phyloP scores from a whole-genome alignment of 345 rosid genomes.

The Ceriops zippeliana region DNA sequence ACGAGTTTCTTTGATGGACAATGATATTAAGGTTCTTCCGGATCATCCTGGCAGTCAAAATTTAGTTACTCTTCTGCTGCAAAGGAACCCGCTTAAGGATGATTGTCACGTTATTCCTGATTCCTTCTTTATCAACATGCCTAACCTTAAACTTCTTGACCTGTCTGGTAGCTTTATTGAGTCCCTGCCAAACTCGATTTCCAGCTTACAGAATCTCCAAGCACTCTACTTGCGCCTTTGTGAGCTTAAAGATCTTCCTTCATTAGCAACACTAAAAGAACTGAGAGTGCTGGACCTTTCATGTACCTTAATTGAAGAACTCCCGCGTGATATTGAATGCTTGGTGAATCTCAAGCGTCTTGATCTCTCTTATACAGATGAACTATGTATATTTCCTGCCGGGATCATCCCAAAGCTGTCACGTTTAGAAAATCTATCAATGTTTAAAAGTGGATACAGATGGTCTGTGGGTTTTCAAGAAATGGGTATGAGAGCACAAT shows the following conservation, averaged over 20 bases:
- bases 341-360: conserved; percentile 15
- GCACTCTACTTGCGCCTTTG: conserved; percentile 2
- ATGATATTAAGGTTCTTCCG: conserved; percentile 7
- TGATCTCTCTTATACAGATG: conserved; percentile 9
- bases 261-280: conserved; percentile 5
- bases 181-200: conserved; percentile 3
- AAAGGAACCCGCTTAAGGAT: background rate
- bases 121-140: conserved; percentile 15
- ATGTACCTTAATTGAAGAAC: background rate
- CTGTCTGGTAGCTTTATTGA: background rate
- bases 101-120: background rate
- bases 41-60: background rate
- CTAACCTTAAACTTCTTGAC: conserved; percentile 8
- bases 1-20: conserved; percentile 11
- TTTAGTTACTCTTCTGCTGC: conserved; percentile 10
- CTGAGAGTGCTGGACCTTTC: conserved; percentile 14
- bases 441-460: conserved; percentile 9
- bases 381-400: background rate
- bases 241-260: conserved; percentile 2
- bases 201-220: conserved; percentile 7
- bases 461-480: conserved; percentile 4
- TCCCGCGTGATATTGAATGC: conserved; percentile 6
- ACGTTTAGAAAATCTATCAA: conserved; percentile 3
- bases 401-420: conserved; percentile 1
- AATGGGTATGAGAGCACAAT: background rate